Percentiles rank a stretch among this genome's conserved stretches.
These are phyloP conservation scores for Rhizopogon vulgaris DNA, from an alignment of 768 basidiomycete genomes.

Conservation along the genomic window DNA sequence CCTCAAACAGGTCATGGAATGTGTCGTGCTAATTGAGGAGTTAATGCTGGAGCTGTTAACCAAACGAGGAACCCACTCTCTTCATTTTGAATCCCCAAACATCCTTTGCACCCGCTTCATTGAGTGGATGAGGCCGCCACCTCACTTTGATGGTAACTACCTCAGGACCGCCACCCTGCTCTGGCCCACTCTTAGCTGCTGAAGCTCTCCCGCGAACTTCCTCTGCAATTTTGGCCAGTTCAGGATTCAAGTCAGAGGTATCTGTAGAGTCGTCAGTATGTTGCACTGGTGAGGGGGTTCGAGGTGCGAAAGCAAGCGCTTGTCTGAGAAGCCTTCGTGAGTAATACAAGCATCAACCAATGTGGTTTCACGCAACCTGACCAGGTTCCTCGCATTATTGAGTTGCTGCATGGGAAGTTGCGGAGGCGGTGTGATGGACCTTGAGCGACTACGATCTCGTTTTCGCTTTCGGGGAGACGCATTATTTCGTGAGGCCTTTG, in stretches of 20 bases:
- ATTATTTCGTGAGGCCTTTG: conserved; percentile 7
- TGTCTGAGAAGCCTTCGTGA: conserved; percentile 30
- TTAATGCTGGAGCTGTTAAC: background rate
- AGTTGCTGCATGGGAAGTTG: conserved; percentile 47
- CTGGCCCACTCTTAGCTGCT: conserved; percentile 16
- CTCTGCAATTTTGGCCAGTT: conserved; percentile 53
- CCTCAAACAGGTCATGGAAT: conserved; percentile 61
- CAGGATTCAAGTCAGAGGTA: conserved; percentile 49
- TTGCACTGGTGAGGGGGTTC: conserved; percentile 42
- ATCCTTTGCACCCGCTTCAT: conserved; percentile 32
- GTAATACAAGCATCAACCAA: background rate
- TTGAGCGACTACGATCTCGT: conserved; percentile 52
- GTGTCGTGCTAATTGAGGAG: conserved; percentile 46
- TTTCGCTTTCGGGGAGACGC: conserved; percentile 35
- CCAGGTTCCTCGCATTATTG: conserved; percentile 49
- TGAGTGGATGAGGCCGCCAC: conserved; percentile 63
- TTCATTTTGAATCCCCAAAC: conserved; percentile 52
- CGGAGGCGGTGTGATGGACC: conserved; percentile 75
- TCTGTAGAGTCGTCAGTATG: conserved; percentile 41
- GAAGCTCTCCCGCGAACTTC: conserved; percentile 26
- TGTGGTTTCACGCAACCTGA: conserved; percentile 41
- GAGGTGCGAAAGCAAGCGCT: conserved; percentile 36
- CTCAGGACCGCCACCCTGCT: conserved; percentile 27
- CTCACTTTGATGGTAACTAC: conserved; percentile 47
- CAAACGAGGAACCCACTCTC: conserved; percentile 36